Evolutionary conservation across 352 stramenopile species (phyloP), one percentile per base, ranked within the genome.

Genomic region (Phytophthora citricola): DNA sequence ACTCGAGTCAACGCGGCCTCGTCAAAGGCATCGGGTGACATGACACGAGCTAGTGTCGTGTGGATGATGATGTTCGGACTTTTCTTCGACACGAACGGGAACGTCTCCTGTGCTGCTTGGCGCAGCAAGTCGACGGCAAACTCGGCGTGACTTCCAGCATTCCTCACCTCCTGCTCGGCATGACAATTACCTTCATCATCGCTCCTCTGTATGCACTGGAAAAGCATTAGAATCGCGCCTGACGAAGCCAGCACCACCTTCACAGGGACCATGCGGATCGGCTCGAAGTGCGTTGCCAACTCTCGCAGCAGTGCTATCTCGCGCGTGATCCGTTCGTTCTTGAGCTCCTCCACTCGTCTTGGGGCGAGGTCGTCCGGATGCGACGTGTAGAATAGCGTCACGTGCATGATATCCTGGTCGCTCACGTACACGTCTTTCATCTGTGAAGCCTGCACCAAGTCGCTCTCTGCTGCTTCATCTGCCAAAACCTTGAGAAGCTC

Each of bases 371-470:
- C 79, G 44, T 83, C 69, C 1, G 83, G 82, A 29, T 88, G 80
- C 14, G 80, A 91, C 48, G 83, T 89, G 63, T 89, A 80, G 64
- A 87, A 91, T 6, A 91, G 63, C 45, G 82, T 91, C 57, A 89
- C 72, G 69, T 91, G 82, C 82, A 91, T 85, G 20, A 84, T 71
- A 15, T 75, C 72, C 20, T 64, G 63, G 31, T 86, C 76, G 63
- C 85, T 87, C 45, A 88, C 73, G 51, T 88, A 90, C 38, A 65
- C 64, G 27, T 67, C 62, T n/a, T 67, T 63, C 41, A 75, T 17
- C 12, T 39, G 29, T 10, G 29, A 29, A 6, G 65, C 26, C 11
- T 34, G 51, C 17, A 32, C 48, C 24, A 26, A 14, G 9, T 45
- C 22, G 24, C 17, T 36, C 6, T 20, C 20, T 36, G 29, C 29